These are phyloP conservation scores for Tetradesmus obliquus DNA, from an alignment of 139 green algal genomes.

Conservation along the genomic window DNA sequence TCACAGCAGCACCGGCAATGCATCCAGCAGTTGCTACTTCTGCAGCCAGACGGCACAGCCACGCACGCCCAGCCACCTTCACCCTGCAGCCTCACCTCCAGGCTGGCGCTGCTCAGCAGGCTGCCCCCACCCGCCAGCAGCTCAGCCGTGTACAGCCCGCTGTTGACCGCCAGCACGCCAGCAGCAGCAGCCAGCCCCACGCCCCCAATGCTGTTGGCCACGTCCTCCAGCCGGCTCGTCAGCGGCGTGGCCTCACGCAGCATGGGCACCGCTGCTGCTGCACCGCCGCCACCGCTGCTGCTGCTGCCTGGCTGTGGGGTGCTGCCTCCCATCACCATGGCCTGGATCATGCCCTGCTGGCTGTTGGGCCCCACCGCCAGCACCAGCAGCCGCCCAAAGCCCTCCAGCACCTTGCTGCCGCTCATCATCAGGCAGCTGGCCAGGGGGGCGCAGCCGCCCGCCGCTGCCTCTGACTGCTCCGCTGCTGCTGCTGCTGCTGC, in stretches of 20 bases:
- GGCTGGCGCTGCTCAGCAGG: conserved; percentile 1
- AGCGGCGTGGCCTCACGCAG: conserved; percentile 79
- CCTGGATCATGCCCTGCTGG: conserved; percentile 53
- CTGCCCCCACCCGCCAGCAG: conserved; percentile 19
- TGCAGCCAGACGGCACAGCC: neutral
- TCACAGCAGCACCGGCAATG: neutral
- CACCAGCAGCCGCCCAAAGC: conserved; percentile 83
- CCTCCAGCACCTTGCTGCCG: conserved; percentile 79
- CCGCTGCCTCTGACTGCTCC: neutral
- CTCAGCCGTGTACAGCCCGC: conserved; percentile 45
- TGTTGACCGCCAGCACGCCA: conserved; percentile 61
- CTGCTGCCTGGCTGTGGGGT: neutral
- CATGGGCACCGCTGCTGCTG: neutral
- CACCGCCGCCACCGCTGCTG: neutral
- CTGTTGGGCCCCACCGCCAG: conserved; percentile 83
- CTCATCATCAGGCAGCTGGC: conserved; percentile 13
- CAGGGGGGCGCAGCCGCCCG: neutral
- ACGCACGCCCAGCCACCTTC: neutral
- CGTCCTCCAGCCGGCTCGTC: conserved; percentile 77
- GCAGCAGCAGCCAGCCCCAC: conserved; percentile 76
- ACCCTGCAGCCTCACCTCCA: conserved; percentile 9
- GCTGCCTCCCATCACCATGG: conserved; percentile 1
- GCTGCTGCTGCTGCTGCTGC: neutral
- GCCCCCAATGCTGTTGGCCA: conserved; percentile 79
- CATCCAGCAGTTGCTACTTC: neutral